Base-by-base conservation (phyloP, 768 basidiomycete species). In the Mycena maculata region DNA sequence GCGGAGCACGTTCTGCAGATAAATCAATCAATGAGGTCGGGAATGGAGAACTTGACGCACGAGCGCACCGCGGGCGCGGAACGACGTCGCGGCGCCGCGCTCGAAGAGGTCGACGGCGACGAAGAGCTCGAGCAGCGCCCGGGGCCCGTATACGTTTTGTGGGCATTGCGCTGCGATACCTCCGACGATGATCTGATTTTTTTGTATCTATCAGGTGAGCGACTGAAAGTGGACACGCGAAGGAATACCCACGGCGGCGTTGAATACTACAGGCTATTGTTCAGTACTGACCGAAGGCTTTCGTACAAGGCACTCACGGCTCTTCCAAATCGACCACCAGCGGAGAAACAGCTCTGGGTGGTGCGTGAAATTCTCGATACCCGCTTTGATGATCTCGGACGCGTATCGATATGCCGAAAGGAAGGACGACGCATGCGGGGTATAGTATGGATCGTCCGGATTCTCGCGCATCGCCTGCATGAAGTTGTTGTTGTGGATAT, bases 91-190 rank as follows among this genome's bases (percentile, higher is more conserved):
- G 25, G 57, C 65, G 18, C 59, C 57, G 42, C 65, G 11, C 41
- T 66, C 65, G 52, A 66, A 60, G 4, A 66, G 42, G 16, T 66
- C 65, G 16, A 60, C 39, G 1, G 58, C 65, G 16, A 60, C 65
- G 38, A 66, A 66, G 0, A 60, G 36, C 11, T 66, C 58, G 11
- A 66, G 57, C 8, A 66, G 52, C 13, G 58, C 65, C 25, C 25
- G 49, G 1, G 58, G 58, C 5, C 41, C 50, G 41, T 54, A 54
- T 2, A 10, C 1, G 25, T 12, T 39, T n/a, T 60, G 42, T 8
- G 56, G 49, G 42, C 57, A 54, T 15, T 53, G 38, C 2, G 53
- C 57, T 20, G 65, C 65, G 15, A 66, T 9, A 33, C 33, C 55
- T 31, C 65, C 65, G 27, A 60, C 50, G 33, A 66, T 25, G 15